Conservation (phyloP, 2,329 filamentous ascomycete species). For the Fusarium sp. region DNA sequence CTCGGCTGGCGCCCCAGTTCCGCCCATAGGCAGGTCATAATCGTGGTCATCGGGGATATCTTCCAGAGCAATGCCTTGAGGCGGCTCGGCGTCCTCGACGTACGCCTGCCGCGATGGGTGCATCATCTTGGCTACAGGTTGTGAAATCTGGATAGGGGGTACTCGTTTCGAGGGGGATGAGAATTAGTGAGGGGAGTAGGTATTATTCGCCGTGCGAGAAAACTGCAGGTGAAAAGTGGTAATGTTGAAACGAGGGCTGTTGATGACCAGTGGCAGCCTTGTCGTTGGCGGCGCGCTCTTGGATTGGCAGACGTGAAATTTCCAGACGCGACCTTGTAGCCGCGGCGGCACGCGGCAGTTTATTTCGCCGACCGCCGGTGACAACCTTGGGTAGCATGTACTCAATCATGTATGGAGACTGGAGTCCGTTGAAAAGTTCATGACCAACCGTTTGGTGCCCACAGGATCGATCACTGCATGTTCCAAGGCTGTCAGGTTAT, state of each 20-base stretch:
- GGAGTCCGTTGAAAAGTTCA: slow-evolving; percentile 9
- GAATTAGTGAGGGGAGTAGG: not conserved
- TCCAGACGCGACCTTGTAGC: slow-evolving; percentile 27
- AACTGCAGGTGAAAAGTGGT: not conserved
- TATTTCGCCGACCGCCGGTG: slow-evolving; percentile 41
- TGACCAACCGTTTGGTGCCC: slow-evolving; percentile 24
- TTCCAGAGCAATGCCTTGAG: slow-evolving; percentile 60
- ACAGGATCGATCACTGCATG: slow-evolving; percentile 36
- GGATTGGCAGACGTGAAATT: slow-evolving; percentile 39
- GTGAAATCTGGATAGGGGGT: not conserved
- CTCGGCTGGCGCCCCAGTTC: slow-evolving; percentile 75
- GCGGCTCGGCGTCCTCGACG: slow-evolving; percentile 81
- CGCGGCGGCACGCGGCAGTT: slow-evolving; percentile 32
- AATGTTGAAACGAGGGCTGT: not conserved
- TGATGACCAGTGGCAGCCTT: slow-evolving; percentile 18
- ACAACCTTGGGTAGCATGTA: not conserved
- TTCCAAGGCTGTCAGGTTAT: slow-evolving; percentile 37
- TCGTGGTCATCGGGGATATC: slow-evolving; percentile 75
- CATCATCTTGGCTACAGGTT: slow-evolving; percentile 61
- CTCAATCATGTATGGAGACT: not conserved
- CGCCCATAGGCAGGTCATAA: slow-evolving; percentile 76
- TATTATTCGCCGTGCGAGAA: not conserved
- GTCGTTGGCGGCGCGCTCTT: slow-evolving; percentile 21
- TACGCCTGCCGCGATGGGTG: slow-evolving; percentile 93
- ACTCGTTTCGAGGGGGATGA: not conserved